Conservation (phyloP, 257 asterid genomes). For the Euphrasia confusa region DNA sequence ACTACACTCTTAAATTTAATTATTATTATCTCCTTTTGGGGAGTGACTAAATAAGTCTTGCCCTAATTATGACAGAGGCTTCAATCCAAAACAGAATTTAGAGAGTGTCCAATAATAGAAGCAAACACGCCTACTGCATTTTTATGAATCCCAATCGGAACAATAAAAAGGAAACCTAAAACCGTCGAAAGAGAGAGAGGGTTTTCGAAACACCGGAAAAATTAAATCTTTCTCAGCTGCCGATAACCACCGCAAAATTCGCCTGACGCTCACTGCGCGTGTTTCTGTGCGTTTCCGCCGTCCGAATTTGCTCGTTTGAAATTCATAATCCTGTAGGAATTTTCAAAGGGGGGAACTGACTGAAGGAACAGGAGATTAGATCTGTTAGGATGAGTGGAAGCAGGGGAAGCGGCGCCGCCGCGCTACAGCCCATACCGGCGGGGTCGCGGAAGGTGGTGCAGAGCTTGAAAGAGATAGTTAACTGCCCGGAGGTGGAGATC, state of each 20-base stretch:
- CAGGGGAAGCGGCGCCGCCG: constrained; percentile 39
- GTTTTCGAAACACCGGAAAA: constrained; percentile 25
- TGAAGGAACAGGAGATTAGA: constrained; percentile 21
- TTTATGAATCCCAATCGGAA: background rate
- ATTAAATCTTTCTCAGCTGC: too few species aligned
- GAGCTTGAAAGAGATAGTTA: constrained; percentile 87
- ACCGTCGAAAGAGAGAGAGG: constrained; percentile 13
- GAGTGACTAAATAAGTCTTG: too few species aligned
- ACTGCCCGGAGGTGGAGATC: constrained; percentile 82
- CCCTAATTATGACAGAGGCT: background rate
- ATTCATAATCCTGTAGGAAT: background rate
- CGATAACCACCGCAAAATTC: background rate
- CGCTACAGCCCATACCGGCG: constrained; percentile 53
- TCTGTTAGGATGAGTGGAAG: constrained; percentile 40
- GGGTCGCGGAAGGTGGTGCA: constrained; percentile 70
- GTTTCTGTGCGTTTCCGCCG: background rate
- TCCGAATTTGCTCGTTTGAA: background rate
- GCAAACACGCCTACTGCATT: background rate
- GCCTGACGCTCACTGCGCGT: constrained; percentile 13
- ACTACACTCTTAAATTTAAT: too few species aligned
- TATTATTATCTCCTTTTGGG: too few species aligned
- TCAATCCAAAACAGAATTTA: constrained; percentile 1
- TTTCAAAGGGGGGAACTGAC: constrained; percentile 11
- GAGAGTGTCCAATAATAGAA: constrained; percentile 18
- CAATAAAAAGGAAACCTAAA: constrained; percentile 17